These are phyloP conservation scores for Neckera pumila DNA, from an alignment of 225 moss, liverwort and hornwort species.

Conservation along the genomic window DNA sequence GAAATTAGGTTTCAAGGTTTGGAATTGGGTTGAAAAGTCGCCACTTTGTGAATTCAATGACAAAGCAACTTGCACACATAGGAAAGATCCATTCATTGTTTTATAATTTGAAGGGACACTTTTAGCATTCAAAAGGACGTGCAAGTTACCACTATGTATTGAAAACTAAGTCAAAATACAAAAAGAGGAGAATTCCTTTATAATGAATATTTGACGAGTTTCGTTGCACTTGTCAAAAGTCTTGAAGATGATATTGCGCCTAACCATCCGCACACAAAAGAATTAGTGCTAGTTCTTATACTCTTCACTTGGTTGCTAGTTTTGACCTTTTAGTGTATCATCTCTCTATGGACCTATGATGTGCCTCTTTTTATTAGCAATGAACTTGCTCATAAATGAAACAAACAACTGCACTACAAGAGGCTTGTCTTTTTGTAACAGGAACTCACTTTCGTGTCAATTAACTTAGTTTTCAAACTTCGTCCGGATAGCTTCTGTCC, in stretches of 20 bases:
- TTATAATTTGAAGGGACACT: not conserved
- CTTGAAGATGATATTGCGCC: not conserved
- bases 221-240: not conserved
- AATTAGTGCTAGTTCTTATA: not conserved
- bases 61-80: not conserved
- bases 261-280: accelerated
- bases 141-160: not conserved
- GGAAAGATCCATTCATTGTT: not conserved
- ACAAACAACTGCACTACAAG: not conserved
- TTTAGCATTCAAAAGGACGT: not conserved
- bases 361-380: too few species aligned
- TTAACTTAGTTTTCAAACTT: not conserved
- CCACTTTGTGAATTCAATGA: not conserved
- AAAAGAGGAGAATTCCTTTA: accelerated
- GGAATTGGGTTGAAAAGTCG: not conserved
- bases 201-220: not conserved
- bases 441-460: not conserved
- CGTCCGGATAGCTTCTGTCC: not conserved
- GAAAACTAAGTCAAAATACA: not conserved
- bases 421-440: too few species aligned
- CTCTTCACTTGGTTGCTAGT: accelerated
- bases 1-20: not conserved
- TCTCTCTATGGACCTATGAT: accelerated
- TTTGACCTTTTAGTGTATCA: not conserved
- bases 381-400: not conserved